phyloP scores from a whole-genome alignment of 1,139 yeast species.

The Kluyveromyces sp. region DNA sequence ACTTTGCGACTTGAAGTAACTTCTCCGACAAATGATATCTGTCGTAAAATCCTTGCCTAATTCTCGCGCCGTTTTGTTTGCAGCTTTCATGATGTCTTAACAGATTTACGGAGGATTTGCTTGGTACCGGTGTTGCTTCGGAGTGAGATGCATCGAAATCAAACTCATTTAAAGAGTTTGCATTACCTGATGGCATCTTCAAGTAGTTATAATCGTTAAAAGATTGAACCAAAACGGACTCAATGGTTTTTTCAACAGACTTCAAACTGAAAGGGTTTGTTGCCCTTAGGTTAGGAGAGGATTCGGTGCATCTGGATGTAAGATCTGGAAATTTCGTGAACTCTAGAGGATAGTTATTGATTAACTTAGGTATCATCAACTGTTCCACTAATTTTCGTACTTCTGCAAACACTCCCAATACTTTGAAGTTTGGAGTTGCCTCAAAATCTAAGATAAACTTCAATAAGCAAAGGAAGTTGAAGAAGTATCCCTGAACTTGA shows the following conservation, averaged over 20 bases:
- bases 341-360: slow-evolving; percentile 18
- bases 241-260: slow-evolving; percentile 23
- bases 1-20: slow-evolving; percentile 25
- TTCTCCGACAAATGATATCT: slow-evolving; percentile 30
- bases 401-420: slow-evolving; percentile 29
- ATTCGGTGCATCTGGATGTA: background rate
- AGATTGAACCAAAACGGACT: slow-evolving; percentile 27
- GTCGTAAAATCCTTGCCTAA: slow-evolving; percentile 26
- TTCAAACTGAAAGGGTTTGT: background rate
- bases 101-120: slow-evolving; percentile 21
- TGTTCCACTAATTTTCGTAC: slow-evolving; percentile 26
- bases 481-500: slow-evolving; percentile 32
- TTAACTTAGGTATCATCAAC: slow-evolving; percentile 25
- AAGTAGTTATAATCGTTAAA: slow-evolving; percentile 30
- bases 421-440: slow-evolving; percentile 30
- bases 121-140: slow-evolving; percentile 9
- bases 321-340: slow-evolving; percentile 16
- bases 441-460: slow-evolving; percentile 35
- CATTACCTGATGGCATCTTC: slow-evolving; percentile 22
- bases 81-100: slow-evolving; percentile 13
- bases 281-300: background rate
- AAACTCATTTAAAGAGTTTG: slow-evolving; percentile 13
- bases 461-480: slow-evolving; percentile 32
- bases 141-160: slow-evolving; percentile 11
- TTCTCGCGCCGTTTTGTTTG: slow-evolving; percentile 6